phyloP scores from a whole-genome alignment of 2,329 filamentous ascomycete genomes.

The Mycosphaerella arachidis region DNA sequence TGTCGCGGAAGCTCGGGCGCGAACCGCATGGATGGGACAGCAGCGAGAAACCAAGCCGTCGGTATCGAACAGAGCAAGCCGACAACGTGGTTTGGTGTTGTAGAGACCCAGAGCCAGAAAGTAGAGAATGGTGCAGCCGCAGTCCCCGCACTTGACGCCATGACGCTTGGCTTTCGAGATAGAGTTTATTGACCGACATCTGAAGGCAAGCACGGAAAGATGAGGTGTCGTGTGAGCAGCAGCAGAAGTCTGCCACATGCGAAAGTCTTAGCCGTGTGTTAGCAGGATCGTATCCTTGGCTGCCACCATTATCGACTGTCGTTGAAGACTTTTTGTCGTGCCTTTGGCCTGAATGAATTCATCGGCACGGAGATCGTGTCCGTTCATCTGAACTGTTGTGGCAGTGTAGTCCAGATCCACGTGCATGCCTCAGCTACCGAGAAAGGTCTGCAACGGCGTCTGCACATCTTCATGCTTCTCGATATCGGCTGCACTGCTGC shows the following conservation, averaged over 20 bases:
- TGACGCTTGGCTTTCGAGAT: not conserved
- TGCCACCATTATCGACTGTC: not conserved
- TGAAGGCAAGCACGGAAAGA: not conserved
- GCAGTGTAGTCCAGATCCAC: too few species aligned
- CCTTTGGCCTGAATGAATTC: too few species aligned
- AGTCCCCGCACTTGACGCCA: not conserved
- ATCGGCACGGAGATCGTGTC: too few species aligned
- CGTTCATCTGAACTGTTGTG: too few species aligned
- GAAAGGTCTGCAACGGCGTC: conserved; percentile 7
- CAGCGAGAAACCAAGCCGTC: not conserved
- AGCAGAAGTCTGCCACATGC: not conserved
- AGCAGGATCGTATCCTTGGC: not conserved
- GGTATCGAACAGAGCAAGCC: not conserved
- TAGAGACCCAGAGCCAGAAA: not conserved
- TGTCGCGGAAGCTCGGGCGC: not conserved
- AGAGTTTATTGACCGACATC: not conserved
- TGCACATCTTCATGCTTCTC: conserved; percentile 19
- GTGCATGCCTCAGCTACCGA: not conserved
- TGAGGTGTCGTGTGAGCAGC: not conserved
- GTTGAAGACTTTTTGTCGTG: too few species aligned
- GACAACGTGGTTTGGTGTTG: not conserved
- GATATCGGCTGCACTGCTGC: conserved; percentile 80
- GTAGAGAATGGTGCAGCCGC: not conserved
- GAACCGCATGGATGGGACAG: not conserved
- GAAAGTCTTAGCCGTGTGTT: not conserved